Evolutionary conservation across 192 early-diverging fungal genomes (phyloP), one percentile per base, ranked within the genome.

Genomic region (Podila verticillata): DNA sequence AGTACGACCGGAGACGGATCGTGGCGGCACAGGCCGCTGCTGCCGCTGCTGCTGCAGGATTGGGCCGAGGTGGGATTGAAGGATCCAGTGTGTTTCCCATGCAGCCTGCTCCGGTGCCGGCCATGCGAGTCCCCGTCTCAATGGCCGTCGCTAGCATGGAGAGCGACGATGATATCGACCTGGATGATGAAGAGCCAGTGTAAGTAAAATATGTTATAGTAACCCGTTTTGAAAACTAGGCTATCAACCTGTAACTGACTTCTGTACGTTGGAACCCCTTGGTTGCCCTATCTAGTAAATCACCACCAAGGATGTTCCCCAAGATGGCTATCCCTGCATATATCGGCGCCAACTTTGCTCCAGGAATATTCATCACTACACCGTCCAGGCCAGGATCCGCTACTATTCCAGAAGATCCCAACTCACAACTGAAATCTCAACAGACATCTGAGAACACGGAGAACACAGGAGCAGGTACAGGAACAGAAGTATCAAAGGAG

Each of bases 121-220:
- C 65, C 65, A 56, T 72, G 58, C 47, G 65, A 66, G 74, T 74
- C 32, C 74, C 63, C 20, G 48, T 65, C 62, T 75, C 68, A 51
- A 72, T 65, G 73, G 75, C 49, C 5, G 51, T 58, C 0, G 77
- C 70, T 4, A 84, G 75, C 49, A 66, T 82, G 28, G 89, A 93
- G 36, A 89, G 89, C 62, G 90, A 91, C 63, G 88, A 89, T 58
- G 89, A 86, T 34, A 92, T 88, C 44, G 87, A 91, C 56, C 62
- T 90, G 8, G 91, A 92, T 36, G 89, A 88, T 39, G 89, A 91
- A 49, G 91, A 91, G 30, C 88, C 61, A 60, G 35, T 66, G 84
- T 85, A 82, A 59, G 75, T 36, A 48, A 22, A 8, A 20, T 36
- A n/a, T 35, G 8, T 3, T 48, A 22, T 12, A 44, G 20, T 2